phyloP scores from a whole-genome alignment of 306 rosid species.

The Vigna mungo region DNA sequence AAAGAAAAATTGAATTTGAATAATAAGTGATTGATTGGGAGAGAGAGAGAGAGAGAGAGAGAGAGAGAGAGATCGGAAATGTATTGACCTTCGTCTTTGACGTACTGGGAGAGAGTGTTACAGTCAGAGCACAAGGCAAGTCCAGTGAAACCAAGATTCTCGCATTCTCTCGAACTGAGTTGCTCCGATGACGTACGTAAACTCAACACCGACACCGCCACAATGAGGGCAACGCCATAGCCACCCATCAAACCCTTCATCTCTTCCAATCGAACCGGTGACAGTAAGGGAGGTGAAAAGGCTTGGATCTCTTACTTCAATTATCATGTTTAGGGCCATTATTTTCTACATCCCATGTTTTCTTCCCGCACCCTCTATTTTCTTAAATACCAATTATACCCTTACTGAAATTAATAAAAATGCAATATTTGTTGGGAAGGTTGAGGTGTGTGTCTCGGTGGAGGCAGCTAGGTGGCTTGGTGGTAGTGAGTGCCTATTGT shows the following conservation, averaged over 20 bases:
- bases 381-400: no score
- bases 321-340: neutral
- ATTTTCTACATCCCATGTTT: no score
- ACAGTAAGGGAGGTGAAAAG: neutral
- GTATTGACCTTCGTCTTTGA: slow-evolving; percentile 82
- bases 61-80: slow-evolving; percentile 7
- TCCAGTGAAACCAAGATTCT: slow-evolving; percentile 87
- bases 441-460: no score
- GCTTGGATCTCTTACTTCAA: neutral
- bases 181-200: slow-evolving; percentile 54
- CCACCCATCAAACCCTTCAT: slow-evolving; percentile 48
- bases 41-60: neutral
- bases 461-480: no score
- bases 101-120: slow-evolving; percentile 81
- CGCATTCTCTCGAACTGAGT: slow-evolving; percentile 83
- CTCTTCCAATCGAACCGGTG: neutral
- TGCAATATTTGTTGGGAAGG: no score
- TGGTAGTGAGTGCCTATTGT: no score
- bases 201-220: slow-evolving; percentile 38
- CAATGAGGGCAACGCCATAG: slow-evolving; percentile 10
- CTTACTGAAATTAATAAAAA: no score
- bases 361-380: no score
- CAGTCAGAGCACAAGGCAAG: slow-evolving; percentile 95
- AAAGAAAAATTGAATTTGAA: neutral
- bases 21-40: neutral